Evolutionary conservation across 805 yeast species (phyloP).

Genomic region (Wickerhamomyces mucosus): DNA sequence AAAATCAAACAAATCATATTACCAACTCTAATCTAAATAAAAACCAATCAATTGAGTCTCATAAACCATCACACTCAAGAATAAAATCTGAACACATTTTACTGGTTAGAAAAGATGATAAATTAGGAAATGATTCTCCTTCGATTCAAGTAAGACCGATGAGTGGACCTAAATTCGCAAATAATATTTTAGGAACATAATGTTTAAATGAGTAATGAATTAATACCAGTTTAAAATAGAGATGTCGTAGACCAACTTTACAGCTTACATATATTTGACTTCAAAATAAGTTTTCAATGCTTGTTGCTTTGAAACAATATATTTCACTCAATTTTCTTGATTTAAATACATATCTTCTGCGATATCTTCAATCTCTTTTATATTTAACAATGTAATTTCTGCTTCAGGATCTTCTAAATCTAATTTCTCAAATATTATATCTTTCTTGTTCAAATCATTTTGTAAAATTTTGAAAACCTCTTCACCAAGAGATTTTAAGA

Average conservation of each 20-base stretch:
- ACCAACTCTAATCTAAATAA: too few species aligned
- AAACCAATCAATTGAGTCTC: too few species aligned
- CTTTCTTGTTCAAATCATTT: constrained; percentile 28
- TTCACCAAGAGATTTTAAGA: constrained; percentile 54
- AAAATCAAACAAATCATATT: too few species aligned
- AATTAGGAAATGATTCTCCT: constrained; percentile 5
- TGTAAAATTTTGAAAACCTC: constrained; percentile 40
- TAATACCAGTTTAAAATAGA: too few species aligned
- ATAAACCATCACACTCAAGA: constrained; percentile 12
- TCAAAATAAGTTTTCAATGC: too few species aligned
- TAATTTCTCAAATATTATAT: constrained; percentile 47
- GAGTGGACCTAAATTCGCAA: constrained; percentile 18
- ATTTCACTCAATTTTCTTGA: too few species aligned
- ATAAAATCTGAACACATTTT: constrained; percentile 18
- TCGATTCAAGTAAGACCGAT: too few species aligned
- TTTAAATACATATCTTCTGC: constrained; percentile 46
- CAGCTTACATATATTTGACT: too few species aligned
- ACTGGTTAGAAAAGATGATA: too few species aligned
- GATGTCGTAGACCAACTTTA: too few species aligned
- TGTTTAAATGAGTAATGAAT: too few species aligned
- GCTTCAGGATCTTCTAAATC: constrained; percentile 29
- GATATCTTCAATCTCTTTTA: constrained; percentile 48
- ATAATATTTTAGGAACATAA: constrained; percentile 16
- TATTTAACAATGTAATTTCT: constrained; percentile 29
- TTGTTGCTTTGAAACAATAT: too few species aligned